Percentiles rank a stretch among this genome's conserved stretches.
phyloP scores from a whole-genome alignment of 495 filamentous ascomycete species.

The Choiromyces venosus region DNA sequence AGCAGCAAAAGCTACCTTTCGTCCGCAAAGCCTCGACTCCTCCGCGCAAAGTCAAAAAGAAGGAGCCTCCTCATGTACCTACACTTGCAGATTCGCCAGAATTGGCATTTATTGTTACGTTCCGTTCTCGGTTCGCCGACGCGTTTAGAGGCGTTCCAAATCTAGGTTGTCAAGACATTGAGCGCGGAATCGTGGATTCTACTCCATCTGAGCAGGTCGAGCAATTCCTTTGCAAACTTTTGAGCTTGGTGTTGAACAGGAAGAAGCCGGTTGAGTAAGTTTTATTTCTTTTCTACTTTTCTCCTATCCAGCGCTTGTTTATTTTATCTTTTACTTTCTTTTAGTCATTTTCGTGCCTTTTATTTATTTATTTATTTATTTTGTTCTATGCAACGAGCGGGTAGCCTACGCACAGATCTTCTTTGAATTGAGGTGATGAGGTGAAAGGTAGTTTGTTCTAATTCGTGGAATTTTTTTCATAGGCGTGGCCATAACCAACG shows the following conservation, averaged over 20 bases:
- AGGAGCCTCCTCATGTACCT: constrained; percentile 83
- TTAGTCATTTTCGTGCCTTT: constrained; percentile 1
- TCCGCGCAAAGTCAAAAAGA: constrained; percentile 62
- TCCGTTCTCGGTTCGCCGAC: constrained; percentile 85
- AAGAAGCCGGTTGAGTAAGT: constrained; percentile 98
- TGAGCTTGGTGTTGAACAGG: constrained; percentile 83
- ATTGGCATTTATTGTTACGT: constrained; percentile 97
- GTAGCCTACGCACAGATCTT: constrained; percentile 4
- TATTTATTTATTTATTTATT: constrained; percentile 5
- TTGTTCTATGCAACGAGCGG: constrained; percentile 1
- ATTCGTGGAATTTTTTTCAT: background rate
- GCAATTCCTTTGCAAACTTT: constrained; percentile 77
- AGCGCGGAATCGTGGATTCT: constrained; percentile 70
- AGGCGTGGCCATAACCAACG: constrained; percentile 74
- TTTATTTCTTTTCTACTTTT: constrained; percentile 26
- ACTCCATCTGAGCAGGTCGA: constrained; percentile 79
- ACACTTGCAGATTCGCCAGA: constrained; percentile 80
- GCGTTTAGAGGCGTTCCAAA: constrained; percentile 79
- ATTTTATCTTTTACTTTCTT: background rate
- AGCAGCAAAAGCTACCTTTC: constrained; percentile 17
- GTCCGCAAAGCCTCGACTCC: constrained; percentile 52
- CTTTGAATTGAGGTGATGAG: background rate
- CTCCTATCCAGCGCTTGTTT: background rate
- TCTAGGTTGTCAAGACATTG: constrained; percentile 91
- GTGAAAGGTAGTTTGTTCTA: constrained; percentile 15